These are phyloP conservation scores for Pleurotus giganteus DNA, from an alignment of 768 basidiomycete species.

Conservation along the genomic window DNA sequence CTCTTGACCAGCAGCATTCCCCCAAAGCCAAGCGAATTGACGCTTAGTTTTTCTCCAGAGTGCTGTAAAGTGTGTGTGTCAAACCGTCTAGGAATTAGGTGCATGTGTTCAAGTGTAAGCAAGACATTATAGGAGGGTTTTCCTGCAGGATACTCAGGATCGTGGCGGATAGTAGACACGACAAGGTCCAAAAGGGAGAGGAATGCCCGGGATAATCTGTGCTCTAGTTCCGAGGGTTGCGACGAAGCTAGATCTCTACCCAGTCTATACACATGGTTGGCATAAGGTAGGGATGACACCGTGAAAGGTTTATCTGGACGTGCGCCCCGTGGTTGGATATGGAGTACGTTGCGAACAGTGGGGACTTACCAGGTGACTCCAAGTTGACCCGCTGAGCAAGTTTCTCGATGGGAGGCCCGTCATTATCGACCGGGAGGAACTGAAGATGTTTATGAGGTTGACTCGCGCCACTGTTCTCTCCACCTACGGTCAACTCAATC, in stretches of 20 bases:
- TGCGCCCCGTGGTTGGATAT: slow-evolving; percentile 7
- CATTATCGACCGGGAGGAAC: slow-evolving; percentile 61
- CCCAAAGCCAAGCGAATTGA: slow-evolving; percentile 89
- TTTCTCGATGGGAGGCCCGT: slow-evolving; percentile 76
- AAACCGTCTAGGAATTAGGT: slow-evolving; percentile 75
- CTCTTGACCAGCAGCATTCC: slow-evolving; percentile 89
- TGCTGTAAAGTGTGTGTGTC: slow-evolving; percentile 56
- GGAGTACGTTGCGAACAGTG: neutral
- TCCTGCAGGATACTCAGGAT: slow-evolving; percentile 58
- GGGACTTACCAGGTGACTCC: slow-evolving; percentile 51
- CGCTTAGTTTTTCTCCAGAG: slow-evolving; percentile 57
- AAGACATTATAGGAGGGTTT: slow-evolving; percentile 82
- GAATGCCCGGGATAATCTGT: slow-evolving; percentile 57
- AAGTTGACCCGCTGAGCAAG: slow-evolving; percentile 57
- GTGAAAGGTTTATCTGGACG: slow-evolving; percentile 69
- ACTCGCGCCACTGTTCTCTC: slow-evolving; percentile 79
- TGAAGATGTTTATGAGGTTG: slow-evolving; percentile 93
- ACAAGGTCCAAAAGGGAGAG: slow-evolving; percentile 73
- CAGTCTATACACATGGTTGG: slow-evolving; percentile 74
- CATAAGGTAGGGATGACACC: slow-evolving; percentile 66
- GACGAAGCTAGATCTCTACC: slow-evolving; percentile 38
- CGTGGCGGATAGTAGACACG: slow-evolving; percentile 71
- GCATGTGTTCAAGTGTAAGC: slow-evolving; percentile 79
- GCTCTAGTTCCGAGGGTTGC: slow-evolving; percentile 44
- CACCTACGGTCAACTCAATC: slow-evolving; percentile 44